Conservation (phyloP, 345 rosid species). For the Odontarrhena argentea region DNA sequence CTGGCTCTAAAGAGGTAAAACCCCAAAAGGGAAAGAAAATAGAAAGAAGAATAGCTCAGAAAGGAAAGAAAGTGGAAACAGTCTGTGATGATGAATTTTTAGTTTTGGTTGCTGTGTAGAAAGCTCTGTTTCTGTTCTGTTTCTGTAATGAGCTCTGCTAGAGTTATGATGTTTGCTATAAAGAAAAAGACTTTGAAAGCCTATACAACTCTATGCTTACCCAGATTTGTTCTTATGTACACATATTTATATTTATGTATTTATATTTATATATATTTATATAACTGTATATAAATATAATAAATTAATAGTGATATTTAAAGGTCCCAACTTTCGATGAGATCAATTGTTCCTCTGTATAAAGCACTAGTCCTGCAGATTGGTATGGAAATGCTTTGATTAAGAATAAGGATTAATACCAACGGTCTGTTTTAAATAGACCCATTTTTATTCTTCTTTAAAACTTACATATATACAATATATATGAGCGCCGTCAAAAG, state of each 20-base stretch:
- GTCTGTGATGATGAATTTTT: conserved; percentile 27
- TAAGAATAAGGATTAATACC: conserved; percentile 19
- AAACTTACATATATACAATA: neutral
- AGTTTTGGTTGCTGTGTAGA: conserved; percentile 2
- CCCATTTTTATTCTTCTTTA: neutral
- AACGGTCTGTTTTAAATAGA: conserved; percentile 15
- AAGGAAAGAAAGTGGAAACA: conserved; percentile 28
- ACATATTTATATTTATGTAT: conserved; percentile 1
- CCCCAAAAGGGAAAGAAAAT: conserved; percentile 33
- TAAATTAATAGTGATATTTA: conserved; percentile 1
- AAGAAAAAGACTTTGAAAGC: conserved; percentile 38
- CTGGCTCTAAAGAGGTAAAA: conserved; percentile 2
- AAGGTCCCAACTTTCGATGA: conserved; percentile 42
- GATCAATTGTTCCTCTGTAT: conserved; percentile 44
- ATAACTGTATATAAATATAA: neutral
- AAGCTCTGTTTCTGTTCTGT: conserved; percentile 40
- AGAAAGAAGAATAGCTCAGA: conserved; percentile 31
- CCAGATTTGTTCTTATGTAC: conserved; percentile 39
- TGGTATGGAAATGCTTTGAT: conserved; percentile 34
- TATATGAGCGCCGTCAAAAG: conserved; percentile 17
- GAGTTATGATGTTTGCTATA: conserved; percentile 37
- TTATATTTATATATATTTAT: neutral
- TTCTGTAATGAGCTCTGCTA: conserved; percentile 32
- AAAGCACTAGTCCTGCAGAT: conserved; percentile 34
- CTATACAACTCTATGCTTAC: conserved; percentile 34